phyloP scores from a whole-genome alignment of 192 early-diverging fungal species.

The Coemansia sp. region DNA sequence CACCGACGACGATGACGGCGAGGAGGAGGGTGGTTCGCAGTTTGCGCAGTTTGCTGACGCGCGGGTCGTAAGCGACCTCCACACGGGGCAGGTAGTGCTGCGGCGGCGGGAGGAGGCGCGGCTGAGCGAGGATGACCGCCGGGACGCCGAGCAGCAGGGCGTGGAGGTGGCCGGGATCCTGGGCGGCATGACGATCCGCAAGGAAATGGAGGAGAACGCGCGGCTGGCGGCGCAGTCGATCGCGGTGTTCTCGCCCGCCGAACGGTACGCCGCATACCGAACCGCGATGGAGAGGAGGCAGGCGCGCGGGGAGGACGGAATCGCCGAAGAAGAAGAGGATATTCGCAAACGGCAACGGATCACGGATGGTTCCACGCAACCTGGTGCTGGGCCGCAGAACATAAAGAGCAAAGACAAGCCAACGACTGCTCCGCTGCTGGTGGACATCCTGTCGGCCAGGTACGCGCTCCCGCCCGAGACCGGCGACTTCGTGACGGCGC shows the following conservation, averaged over 20 bases:
- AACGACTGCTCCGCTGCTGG: not conserved
- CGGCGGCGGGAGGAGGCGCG: not conserved
- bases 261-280: constrained; percentile 32
- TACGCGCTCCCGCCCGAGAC: constrained; percentile 41
- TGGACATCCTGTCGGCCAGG: constrained; percentile 9
- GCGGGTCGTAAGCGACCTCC: constrained; percentile 16
- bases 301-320: constrained; percentile 11
- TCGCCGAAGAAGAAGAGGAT: not conserved
- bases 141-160: constrained; percentile 54
- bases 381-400: no score
- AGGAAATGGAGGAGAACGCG: not conserved
- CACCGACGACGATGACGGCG: constrained; percentile 1
- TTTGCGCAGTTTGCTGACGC: constrained; percentile 25
- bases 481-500: constrained; percentile 40
- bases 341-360: constrained; percentile 19
- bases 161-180: constrained; percentile 13
- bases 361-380: no score
- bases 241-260: constrained; percentile 22
- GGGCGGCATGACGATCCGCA: not conserved
- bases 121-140: constrained; percentile 23
- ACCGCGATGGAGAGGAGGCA: constrained; percentile 20
- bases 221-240: not conserved
- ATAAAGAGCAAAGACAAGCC: not conserved
- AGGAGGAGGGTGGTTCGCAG: constrained; percentile 10
- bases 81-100: constrained; percentile 18